Percentiles rank a stretch among this genome's conserved stretches.
Evolutionary conservation across 805 yeast genomes (phyloP).

Genomic region (Debaryomyces maramus): DNA sequence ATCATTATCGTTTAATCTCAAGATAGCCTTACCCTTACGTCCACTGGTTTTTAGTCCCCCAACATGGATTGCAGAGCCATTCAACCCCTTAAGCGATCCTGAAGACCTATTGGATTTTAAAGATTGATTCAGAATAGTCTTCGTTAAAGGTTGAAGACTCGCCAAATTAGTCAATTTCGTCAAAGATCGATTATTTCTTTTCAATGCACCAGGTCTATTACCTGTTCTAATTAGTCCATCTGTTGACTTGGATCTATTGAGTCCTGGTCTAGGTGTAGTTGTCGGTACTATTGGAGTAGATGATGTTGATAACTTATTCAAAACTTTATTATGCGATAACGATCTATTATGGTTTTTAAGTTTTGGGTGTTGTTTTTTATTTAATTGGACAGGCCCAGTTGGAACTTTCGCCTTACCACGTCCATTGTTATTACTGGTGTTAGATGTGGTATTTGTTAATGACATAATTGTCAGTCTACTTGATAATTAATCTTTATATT

Average conservation of each 20-base stretch:
- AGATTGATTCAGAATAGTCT: constrained; percentile 31
- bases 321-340: constrained; percentile 26
- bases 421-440: not conserved
- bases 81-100: constrained; percentile 33
- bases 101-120: constrained; percentile 32
- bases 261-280: constrained; percentile 24
- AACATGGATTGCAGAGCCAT: constrained; percentile 10
- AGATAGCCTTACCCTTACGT: constrained; percentile 39
- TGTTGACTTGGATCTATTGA: constrained; percentile 41
- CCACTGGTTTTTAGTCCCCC: constrained; percentile 38
- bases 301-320: constrained; percentile 11
- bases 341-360: constrained; percentile 24
- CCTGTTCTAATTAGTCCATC: constrained; percentile 35
- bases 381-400: not conserved
- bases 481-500: no score
- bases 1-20: constrained; percentile 37
- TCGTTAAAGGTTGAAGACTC: constrained; percentile 38
- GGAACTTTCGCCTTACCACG: constrained; percentile 2
- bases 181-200: constrained; percentile 36
- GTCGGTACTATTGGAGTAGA: constrained; percentile 5
- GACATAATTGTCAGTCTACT: constrained; percentile 1
- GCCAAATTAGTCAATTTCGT: constrained; percentile 30
- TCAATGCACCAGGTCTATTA: constrained; percentile 19
- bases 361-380: constrained; percentile 8
- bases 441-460: constrained; percentile 2